Conservation (phyloP, 2,329 filamentous ascomycete genomes). For the Cyphellophora europaea region DNA sequence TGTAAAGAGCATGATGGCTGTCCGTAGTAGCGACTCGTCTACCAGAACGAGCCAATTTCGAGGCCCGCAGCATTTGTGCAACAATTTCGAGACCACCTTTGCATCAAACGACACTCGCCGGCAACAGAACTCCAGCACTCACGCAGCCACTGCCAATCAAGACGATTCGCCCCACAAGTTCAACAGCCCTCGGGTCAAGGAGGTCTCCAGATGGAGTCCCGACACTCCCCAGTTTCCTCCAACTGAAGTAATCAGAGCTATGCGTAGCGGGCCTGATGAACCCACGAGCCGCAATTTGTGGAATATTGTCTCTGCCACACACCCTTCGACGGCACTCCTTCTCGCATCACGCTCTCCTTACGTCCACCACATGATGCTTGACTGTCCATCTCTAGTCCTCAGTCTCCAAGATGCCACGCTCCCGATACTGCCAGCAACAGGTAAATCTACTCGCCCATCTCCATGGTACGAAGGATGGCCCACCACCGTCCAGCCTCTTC, state of each 20-base stretch:
- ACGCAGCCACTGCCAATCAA: not conserved
- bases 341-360: not conserved
- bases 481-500: not conserved
- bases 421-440: not conserved
- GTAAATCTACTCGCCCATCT: too few species aligned
- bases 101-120: not conserved
- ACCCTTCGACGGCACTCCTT: too few species aligned
- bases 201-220: not conserved
- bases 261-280: too few species aligned
- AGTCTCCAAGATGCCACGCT: not conserved
- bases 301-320: too few species aligned
- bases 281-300: too few species aligned
- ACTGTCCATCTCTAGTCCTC: not conserved
- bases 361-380: not conserved
- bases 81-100: not conserved
- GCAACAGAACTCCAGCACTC: not conserved
- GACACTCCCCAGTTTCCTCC: not conserved
- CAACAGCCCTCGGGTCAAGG: not conserved
- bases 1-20: not conserved
- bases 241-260: not conserved
- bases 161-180: not conserved
- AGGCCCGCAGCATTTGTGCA: not conserved
- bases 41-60: too few species aligned
- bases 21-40: not conserved
- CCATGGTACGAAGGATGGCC: not conserved